Percentiles rank a stretch among this genome's conserved stretches.
These are phyloP conservation scores for Ceratocystis cacaofunesta DNA, from an alignment of 2,329 filamentous ascomycete species.

Conservation along the genomic window DNA sequence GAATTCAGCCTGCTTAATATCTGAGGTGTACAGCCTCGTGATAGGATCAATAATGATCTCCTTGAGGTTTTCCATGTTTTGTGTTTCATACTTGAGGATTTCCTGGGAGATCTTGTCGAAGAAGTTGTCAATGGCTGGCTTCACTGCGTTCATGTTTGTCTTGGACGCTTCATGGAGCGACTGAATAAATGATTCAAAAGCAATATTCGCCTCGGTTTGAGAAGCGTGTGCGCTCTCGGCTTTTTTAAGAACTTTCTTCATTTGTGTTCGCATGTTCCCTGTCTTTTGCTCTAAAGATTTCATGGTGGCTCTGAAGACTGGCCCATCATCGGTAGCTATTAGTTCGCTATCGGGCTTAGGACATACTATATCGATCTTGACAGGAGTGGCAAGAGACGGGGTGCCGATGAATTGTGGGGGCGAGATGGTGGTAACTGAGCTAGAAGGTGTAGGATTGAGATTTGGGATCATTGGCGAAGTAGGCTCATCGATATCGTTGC, in stretches of 20 bases:
- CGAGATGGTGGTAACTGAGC: conserved; percentile 19
- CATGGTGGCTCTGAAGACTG: conserved; percentile 90
- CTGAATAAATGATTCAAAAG: conserved; percentile 68
- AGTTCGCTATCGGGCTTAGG: conserved; percentile 76
- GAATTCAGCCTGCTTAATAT: conserved; percentile 93
- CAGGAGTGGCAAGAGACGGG: conserved; percentile 24
- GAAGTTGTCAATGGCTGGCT: conserved; percentile 91
- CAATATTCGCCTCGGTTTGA: conserved; percentile 73
- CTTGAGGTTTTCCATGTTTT: conserved; percentile 72
- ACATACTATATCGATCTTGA: conserved; percentile 79
- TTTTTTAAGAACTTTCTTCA: conserved; percentile 90
- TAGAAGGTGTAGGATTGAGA: conserved; percentile 23
- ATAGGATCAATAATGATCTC: conserved; percentile 91
- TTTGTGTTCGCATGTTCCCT: conserved; percentile 78
- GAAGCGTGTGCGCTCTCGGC: conserved; percentile 77
- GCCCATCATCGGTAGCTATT: conserved; percentile 76
- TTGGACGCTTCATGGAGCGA: conserved; percentile 73
- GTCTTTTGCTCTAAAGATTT: conserved; percentile 95
- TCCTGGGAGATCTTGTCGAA: conserved; percentile 93
- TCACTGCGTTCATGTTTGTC: conserved; percentile 91
- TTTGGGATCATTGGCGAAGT: conserved; percentile 34
- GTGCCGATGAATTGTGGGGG: conserved; percentile 20
- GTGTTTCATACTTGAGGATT: conserved; percentile 72
- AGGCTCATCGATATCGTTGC: conserved; percentile 46
- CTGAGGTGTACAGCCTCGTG: conserved; percentile 76